phyloP scores from a whole-genome alignment of 2,329 filamentous ascomycete species.

The Aureobasidium musti region DNA sequence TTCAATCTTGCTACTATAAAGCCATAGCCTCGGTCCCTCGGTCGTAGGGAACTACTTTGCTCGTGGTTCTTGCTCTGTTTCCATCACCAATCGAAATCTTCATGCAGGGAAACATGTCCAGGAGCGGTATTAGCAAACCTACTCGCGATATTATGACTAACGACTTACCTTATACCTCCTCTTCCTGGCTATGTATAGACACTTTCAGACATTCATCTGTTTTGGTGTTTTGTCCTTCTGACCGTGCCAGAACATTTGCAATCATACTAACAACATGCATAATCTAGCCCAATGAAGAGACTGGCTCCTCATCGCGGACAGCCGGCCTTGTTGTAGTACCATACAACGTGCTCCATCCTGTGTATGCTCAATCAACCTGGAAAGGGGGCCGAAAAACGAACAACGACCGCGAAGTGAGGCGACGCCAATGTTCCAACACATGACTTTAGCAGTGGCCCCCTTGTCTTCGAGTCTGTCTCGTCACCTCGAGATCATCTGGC shows the following conservation, averaged over 20 bases:
- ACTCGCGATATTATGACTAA: background rate
- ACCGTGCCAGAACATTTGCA: slow-evolving; percentile 68
- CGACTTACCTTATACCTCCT: background rate
- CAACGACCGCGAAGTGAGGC: slow-evolving; percentile 37
- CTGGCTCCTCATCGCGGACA: slow-evolving; percentile 80
- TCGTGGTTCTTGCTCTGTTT: background rate
- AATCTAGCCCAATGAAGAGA: slow-evolving; percentile 70
- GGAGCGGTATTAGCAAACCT: background rate
- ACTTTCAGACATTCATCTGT: slow-evolving; percentile 69
- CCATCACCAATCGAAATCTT: background rate
- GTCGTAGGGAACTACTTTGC: slow-evolving; percentile 6
- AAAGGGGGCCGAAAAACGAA: slow-evolving; percentile 78
- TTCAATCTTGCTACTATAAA: background rate
- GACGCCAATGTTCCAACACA: too few species aligned
- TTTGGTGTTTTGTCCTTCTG: slow-evolving; percentile 72
- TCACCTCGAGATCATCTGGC: background rate
- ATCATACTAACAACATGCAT: slow-evolving; percentile 65
- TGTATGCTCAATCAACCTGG: slow-evolving; percentile 62
- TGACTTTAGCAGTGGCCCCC: background rate
- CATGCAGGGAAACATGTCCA: background rate
- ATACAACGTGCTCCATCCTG: slow-evolving; percentile 41
- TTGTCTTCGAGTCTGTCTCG: background rate
- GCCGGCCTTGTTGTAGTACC: slow-evolving; percentile 52
- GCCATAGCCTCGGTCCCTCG: slow-evolving; percentile 16
- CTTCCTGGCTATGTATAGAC: slow-evolving; percentile 57